Base-by-base conservation (phyloP, 2,329 filamentous ascomycete species). In the Diaporthe capsici region DNA sequence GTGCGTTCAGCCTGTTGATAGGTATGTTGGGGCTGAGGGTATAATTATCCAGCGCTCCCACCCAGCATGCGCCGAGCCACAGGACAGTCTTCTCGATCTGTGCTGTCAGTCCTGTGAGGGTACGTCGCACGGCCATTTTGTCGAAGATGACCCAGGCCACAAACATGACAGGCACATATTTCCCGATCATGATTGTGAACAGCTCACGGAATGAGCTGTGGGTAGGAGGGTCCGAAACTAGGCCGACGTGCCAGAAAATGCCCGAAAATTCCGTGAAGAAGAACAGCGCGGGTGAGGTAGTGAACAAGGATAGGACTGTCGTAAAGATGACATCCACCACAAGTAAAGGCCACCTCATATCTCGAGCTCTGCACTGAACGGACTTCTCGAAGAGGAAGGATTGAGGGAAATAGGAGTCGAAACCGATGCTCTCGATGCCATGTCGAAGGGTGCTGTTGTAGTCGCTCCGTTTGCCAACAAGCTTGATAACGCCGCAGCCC, bases 1-100 rank as follows among this genome's bases (percentile, higher is more conserved):
- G 95, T 0, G 93, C 92, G 12, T 94, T 98, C n/a, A 99, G 89
- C 3, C 97, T 93, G 83, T 95, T 92, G 78, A 99, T 97, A 0
- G 97, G 97, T 77, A 99, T 98, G 85, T 94, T 94, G 9, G 73
- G 73, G 80, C 95, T 94, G 81, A 99, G 95, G 0, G 97, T 98
- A 84, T 98, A 97, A 84, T 98, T 98, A 81, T 96, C 96, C 79
- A 99, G 85, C 1, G 95, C 93, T 22, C 96, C 97, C 53, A 98
- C 91, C 94, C 97, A 99, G 81, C 94, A 95, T 10, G 92, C 93
- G 1, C 96, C 96, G 0, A 99, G 88, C 94, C 95, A 98, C 39
- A 98, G 88, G 3, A 98, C 84, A 0, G 95, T 94, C 87, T 98
- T 98, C 81, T 98, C 96, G 58, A 98, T 80, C 82, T 98, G 96